Conservation (phyloP, 352 stramenopile species). For the Globisporangium cederbergense region DNA sequence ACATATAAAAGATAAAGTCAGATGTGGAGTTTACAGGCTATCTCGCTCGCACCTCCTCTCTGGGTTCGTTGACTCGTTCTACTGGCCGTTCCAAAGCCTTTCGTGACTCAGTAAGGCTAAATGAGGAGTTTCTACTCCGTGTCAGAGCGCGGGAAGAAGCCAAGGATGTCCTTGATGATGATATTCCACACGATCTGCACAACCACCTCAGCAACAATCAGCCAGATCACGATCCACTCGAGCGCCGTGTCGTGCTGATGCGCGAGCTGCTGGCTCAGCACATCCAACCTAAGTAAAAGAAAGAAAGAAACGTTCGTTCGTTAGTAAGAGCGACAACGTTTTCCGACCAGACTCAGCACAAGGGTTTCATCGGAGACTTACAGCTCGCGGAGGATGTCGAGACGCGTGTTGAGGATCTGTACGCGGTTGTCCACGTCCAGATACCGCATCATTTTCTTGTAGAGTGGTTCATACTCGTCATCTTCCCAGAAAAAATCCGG, state of each 20-base stretch:
- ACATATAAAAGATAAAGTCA: slow-evolving; percentile 6
- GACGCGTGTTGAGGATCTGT: slow-evolving; percentile 91
- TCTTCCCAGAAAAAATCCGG: slow-evolving; percentile 95
- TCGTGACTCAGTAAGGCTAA: neutral
- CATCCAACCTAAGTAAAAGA: slow-evolving; percentile 64
- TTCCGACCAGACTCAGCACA: neutral
- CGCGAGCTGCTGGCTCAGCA: slow-evolving; percentile 90
- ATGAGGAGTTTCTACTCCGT: slow-evolving; percentile 22
- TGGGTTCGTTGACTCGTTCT: neutral
- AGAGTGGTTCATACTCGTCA: slow-evolving; percentile 90
- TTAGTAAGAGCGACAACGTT: neutral
- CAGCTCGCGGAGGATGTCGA: slow-evolving; percentile 92
- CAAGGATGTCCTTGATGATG: slow-evolving; percentile 86
- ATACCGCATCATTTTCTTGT: slow-evolving; percentile 91
- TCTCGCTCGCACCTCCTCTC: neutral
- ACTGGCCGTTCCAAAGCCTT: neutral
- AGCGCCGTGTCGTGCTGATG: slow-evolving; percentile 88
- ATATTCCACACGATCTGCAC: slow-evolving; percentile 89
- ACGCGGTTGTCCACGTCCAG: slow-evolving; percentile 91
- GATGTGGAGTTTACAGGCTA: neutral
- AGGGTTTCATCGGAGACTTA: slow-evolving; percentile 28
- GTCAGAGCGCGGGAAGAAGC: slow-evolving; percentile 75
- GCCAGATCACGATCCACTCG: slow-evolving; percentile 94
- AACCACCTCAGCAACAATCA: slow-evolving; percentile 90
- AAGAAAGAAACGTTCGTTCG: no score